phyloP scores from a whole-genome alignment of 768 basidiomycete genomes.

The Tylopilus vinaceipallidus region DNA sequence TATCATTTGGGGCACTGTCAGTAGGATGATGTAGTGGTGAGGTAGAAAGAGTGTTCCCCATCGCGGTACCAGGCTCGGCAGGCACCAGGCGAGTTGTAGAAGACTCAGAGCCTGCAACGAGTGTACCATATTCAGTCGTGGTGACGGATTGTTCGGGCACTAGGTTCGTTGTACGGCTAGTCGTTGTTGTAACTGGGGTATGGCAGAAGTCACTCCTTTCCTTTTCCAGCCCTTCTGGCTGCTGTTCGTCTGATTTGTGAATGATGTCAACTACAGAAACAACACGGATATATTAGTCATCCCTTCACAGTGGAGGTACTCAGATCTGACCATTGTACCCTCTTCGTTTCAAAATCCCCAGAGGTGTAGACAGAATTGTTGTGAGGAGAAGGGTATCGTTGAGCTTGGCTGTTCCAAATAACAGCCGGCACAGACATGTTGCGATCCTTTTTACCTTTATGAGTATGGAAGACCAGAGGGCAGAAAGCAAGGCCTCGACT shows the following conservation, averaged over 20 bases:
- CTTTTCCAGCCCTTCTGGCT: constrained; percentile 5
- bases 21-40: background rate
- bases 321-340: background rate
- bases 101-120: constrained; percentile 47
- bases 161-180: background rate
- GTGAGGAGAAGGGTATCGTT: constrained; percentile 56
- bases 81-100: too few species aligned
- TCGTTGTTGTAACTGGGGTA: background rate
- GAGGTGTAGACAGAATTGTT: constrained; percentile 82
- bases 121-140: background rate
- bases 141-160: background rate
- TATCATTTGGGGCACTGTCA: background rate
- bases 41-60: background rate
- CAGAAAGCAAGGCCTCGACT: constrained; percentile 31
- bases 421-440: constrained; percentile 67
- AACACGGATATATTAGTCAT: constrained; percentile 33
- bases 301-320: background rate
- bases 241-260: background rate
- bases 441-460: constrained; percentile 56
- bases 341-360: constrained; percentile 32
- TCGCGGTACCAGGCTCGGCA: background rate
- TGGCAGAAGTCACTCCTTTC: constrained; percentile 64
- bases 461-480: background rate
- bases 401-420: constrained; percentile 72
- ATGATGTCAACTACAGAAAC: constrained; percentile 45